These are phyloP conservation scores for Hymenoscyphus linearis DNA, from an alignment of 2,329 filamentous ascomycete genomes.

Conservation along the genomic window DNA sequence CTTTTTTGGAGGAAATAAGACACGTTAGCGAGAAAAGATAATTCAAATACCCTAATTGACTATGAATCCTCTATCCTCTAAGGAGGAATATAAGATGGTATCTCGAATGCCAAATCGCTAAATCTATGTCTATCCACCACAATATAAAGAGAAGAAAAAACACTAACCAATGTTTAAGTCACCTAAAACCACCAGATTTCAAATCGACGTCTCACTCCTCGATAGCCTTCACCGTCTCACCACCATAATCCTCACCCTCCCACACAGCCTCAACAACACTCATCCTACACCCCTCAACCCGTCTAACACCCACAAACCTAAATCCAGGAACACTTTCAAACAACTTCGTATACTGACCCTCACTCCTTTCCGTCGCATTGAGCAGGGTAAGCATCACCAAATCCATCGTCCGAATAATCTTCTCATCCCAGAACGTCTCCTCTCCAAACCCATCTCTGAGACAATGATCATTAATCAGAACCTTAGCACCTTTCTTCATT, in stretches of 20 bases:
- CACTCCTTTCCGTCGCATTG: conserved; percentile 46
- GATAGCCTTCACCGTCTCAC: neutral
- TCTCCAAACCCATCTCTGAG: conserved; percentile 34
- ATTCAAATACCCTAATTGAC: too few species aligned
- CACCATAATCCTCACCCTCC: conserved; percentile 29
- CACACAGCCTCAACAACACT: conserved; percentile 45
- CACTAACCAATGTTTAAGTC: neutral
- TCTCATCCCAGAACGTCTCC: conserved; percentile 40
- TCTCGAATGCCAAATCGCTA: too few species aligned
- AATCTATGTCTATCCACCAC: too few species aligned
- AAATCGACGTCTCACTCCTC: neutral
- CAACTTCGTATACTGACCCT: conserved; percentile 41
- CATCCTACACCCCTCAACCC: conserved; percentile 41
- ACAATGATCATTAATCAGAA: conserved; percentile 41
- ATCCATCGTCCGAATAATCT: conserved; percentile 44
- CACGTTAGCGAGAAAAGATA: too few species aligned
- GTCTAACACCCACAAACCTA: conserved; percentile 40
- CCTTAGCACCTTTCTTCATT: conserved; percentile 4
- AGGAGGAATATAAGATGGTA: too few species aligned
- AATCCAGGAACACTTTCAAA: conserved; percentile 42
- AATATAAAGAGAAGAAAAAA: too few species aligned
- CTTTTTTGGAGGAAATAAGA: too few species aligned
- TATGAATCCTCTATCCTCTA: too few species aligned
- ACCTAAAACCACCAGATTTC: neutral
- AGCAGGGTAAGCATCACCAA: conserved; percentile 47